A percentile compares a stretch with the other conserved stretches of the same genome.
phyloP scores from a whole-genome alignment of 164 flowering plant genomes.

The Taxillus chinensis region DNA sequence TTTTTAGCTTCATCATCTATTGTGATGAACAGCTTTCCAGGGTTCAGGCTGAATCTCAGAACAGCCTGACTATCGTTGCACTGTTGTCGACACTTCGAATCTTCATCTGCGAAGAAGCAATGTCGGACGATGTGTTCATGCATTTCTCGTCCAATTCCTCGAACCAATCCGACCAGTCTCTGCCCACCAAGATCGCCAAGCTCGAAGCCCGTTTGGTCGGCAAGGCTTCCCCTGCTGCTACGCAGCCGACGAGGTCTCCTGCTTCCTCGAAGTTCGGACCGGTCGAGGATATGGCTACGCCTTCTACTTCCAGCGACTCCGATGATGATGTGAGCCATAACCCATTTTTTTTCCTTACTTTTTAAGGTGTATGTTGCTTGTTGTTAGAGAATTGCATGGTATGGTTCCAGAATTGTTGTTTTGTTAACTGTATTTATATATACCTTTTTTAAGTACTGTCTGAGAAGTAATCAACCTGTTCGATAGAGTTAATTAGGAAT shows the following conservation, averaged over 20 bases:
- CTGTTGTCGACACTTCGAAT: neutral
- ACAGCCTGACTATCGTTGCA: neutral
- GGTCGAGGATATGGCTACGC: conserved; percentile 26
- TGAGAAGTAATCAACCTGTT: too few relatives aligned
- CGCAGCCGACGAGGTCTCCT: conserved; percentile 31
- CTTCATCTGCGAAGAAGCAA: conserved; percentile 16
- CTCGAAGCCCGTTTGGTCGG: conserved; percentile 94
- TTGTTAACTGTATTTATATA: too few relatives aligned
- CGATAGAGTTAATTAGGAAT: too few relatives aligned
- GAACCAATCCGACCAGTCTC: conserved; percentile 78
- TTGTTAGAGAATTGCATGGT: too few relatives aligned
- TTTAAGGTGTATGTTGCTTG: neutral
- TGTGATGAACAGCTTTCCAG: neutral
- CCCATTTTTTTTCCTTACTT: neutral
- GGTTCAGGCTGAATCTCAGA: neutral
- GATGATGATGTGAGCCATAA: conserved; percentile 64
- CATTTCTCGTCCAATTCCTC: conserved; percentile 89
- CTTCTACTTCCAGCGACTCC: conserved; percentile 55
- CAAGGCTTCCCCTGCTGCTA: conserved; percentile 33
- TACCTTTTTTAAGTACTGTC: too few relatives aligned
- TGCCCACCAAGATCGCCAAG: conserved; percentile 84
- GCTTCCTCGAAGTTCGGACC: conserved; percentile 30
- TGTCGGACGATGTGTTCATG: conserved; percentile 78
- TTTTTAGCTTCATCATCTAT: neutral
- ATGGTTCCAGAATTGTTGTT: too few relatives aligned